These are phyloP conservation scores for Oropetium thomaeum DNA, from an alignment of 176 grass and related monocot genomes.

Conservation along the genomic window DNA sequence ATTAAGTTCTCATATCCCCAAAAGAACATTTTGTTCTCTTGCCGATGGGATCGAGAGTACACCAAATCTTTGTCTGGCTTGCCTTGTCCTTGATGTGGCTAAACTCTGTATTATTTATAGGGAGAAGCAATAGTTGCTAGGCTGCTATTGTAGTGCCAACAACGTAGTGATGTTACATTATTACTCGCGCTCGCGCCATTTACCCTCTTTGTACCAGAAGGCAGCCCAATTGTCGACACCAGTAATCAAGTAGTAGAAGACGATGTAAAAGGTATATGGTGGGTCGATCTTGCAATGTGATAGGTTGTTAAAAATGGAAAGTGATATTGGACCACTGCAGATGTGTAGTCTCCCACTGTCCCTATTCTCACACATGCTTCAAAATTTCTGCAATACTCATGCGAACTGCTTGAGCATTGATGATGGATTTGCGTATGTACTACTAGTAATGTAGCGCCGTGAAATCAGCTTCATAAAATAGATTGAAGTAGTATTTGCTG, in stretches of 20 bases:
- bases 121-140: background rate
- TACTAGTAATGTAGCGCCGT: background rate
- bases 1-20: no score
- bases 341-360: background rate
- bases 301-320: background rate
- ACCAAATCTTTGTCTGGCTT: conserved; percentile 33
- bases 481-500: no score
- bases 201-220: background rate
- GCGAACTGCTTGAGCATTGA: background rate
- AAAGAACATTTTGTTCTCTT: no score
- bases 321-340: background rate
- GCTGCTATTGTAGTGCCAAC: background rate
- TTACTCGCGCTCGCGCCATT: no score
- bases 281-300: background rate
- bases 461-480: background rate
- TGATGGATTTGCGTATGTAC: background rate
- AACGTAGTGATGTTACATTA: no score
- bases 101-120: background rate
- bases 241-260: background rate
- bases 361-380: background rate
- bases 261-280: background rate
- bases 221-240: background rate
- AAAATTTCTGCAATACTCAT: background rate
- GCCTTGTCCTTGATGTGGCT: background rate
- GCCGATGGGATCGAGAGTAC: conserved; percentile 1